Conservation (phyloP, 441 rosid species). For the Viola pubescens region DNA sequence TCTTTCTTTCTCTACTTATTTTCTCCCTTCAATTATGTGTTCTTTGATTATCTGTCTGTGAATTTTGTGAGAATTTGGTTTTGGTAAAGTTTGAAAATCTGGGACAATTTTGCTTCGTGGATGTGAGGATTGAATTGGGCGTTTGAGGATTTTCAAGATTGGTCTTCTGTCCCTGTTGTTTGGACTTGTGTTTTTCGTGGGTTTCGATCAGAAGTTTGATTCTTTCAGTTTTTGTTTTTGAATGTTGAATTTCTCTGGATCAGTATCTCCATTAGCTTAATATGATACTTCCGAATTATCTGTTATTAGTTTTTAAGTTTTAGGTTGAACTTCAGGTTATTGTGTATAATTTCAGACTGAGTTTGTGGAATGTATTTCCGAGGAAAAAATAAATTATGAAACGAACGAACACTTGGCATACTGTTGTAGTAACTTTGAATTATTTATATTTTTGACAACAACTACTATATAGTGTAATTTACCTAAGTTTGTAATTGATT, state of each 20-base stretch:
- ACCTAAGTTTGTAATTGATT: not conserved
- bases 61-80: conserved; percentile 5
- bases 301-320: too few species aligned
- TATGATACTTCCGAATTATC: too few species aligned
- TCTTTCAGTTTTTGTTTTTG: not conserved
- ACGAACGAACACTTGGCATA: not conserved
- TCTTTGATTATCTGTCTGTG: not conserved
- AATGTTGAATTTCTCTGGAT: not conserved
- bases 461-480: not conserved
- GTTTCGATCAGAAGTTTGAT: not conserved
- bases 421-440: not conserved
- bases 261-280: not conserved
- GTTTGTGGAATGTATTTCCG: too few species aligned
- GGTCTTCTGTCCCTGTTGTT: not conserved
- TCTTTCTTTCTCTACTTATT: not conserved
- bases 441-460: too few species aligned
- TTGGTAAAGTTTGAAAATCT: not conserved
- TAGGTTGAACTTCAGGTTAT: too few species aligned
- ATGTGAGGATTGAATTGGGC: not conserved
- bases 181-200: not conserved
- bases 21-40: not conserved
- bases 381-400: not conserved
- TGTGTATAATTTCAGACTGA: too few species aligned
- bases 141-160: not conserved
- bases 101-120: not conserved